Base-by-base conservation (phyloP, 2,329 filamentous ascomycete species). In the Fusarium clavum region DNA sequence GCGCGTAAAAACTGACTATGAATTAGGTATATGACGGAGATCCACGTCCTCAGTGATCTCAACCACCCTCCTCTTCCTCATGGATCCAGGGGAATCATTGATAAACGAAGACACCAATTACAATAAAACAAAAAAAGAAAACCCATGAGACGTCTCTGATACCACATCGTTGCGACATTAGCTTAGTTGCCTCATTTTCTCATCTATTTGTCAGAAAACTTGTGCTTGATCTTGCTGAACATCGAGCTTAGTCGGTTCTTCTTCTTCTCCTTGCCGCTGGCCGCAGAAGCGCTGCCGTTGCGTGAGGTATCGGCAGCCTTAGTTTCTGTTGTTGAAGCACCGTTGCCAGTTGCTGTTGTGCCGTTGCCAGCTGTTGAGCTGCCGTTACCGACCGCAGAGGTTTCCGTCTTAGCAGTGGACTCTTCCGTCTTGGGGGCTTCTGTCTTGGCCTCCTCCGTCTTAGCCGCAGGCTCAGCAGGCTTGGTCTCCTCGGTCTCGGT, bases 231-330 rank as follows among this genome's bases (percentile, higher is more conserved):
- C 81, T 86, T 88, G 79, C 80, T 82, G 76, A 92, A 87, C 73
- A 92, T 86, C 56, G 85, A 81, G 79, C 89, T 91, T 63, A 90
- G 74, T 57, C 90, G 85, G 79, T 87, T 84, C 84, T 90, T 91
- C 84, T 91, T 92, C 82, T 91, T 92, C 82, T 88, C 89, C 54
- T 88, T 84, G 18, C 82, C 64, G 16, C 52, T 71, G n/a, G 69
- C 65, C 6, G 69, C 62, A 22, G 70, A 57, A 47, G 68, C 67
- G 53, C 65, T 68, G 20, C 65, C 65, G 11, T 68, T 68, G 18
- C 58, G 58, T 14, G 64, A 54, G 18, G 66, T 25, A 53, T 73
- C 72, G 13, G 64, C 61, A 22, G 76, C 51, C 70, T 75, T 76
- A 57, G 59, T 46, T 57, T 73, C 72, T 12, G 76, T 41, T 10